Conservation (phyloP, 2,329 filamentous ascomycete species). For the Exophiala phaeomuriformis region DNA sequence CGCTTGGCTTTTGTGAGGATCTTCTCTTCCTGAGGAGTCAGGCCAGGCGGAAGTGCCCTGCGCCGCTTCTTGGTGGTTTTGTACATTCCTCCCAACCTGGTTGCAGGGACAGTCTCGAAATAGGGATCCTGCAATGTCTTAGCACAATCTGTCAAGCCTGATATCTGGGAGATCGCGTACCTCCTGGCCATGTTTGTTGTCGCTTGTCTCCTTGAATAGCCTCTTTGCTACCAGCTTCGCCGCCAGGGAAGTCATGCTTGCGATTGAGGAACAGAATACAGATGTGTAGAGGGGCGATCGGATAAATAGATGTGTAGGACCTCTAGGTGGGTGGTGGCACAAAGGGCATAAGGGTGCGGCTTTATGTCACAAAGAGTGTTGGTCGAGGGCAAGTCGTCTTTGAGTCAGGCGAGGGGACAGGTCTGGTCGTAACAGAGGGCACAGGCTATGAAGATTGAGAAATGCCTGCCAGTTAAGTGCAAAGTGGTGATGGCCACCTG, state of each 20-base stretch:
- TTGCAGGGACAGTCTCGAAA: conserved; percentile 73
- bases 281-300: background rate
- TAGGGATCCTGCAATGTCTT: conserved; percentile 65
- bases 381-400: background rate
- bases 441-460: conserved; percentile 2
- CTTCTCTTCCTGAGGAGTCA: conserved; percentile 73
- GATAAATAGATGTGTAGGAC: background rate
- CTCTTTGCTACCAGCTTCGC: conserved; percentile 52
- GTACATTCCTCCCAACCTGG: conserved; percentile 44
- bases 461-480: conserved; percentile 2
- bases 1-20: conserved; percentile 81
- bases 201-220: conserved; percentile 50
- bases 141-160: background rate
- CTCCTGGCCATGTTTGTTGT: conserved; percentile 54
- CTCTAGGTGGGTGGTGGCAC: background rate
- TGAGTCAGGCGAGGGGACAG: conserved; percentile 14
- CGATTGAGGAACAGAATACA: background rate
- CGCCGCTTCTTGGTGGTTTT: conserved; percentile 73
- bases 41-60: conserved; percentile 74
- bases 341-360: conserved; percentile 1
- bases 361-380: conserved; percentile 17
- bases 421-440: background rate
- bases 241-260: conserved; percentile 48
- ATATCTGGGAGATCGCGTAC: conserved; percentile 32
- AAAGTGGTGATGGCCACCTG: conserved; percentile 1